phyloP scores from a whole-genome alignment of 345 rosid species.

The Gossypium turneri region DNA sequence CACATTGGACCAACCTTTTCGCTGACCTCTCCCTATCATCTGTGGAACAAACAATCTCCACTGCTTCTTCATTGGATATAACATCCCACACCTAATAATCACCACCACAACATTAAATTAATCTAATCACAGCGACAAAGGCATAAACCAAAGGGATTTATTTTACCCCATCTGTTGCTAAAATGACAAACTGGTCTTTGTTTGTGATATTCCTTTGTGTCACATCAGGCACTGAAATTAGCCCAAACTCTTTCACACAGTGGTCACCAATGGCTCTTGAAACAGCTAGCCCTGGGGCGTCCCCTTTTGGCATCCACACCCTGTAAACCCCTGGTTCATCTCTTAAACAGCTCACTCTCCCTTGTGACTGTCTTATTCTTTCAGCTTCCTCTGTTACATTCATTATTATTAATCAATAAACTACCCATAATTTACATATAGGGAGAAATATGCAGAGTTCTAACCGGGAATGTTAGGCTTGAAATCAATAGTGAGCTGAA shows the following conservation, averaged over 20 bases:
- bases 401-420: too few species aligned
- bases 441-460: not conserved
- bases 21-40: constrained; percentile 57
- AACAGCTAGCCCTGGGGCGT: constrained; percentile 63
- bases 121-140: too few species aligned
- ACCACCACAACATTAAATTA: not conserved
- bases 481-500: constrained; percentile 77
- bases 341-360: constrained; percentile 54
- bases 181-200: constrained; percentile 65
- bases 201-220: constrained; percentile 49
- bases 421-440: too few species aligned
- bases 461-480: constrained; percentile 78
- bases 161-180: constrained; percentile 80
- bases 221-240: constrained; percentile 71
- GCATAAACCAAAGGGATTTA: too few species aligned
- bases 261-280: constrained; percentile 88
- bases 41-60: constrained; percentile 54
- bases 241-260: constrained; percentile 78
- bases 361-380: constrained; percentile 57
- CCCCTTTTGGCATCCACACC: constrained; percentile 67
- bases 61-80: constrained; percentile 73
- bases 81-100: constrained; percentile 76
- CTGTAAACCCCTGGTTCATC: constrained; percentile 84
- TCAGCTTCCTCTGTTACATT: constrained; percentile 70
- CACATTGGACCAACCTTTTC: constrained; percentile 63